These are phyloP conservation scores for Tolypocladium capitatum DNA, from an alignment of 2,329 filamentous ascomycete genomes.

Conservation along the genomic window DNA sequence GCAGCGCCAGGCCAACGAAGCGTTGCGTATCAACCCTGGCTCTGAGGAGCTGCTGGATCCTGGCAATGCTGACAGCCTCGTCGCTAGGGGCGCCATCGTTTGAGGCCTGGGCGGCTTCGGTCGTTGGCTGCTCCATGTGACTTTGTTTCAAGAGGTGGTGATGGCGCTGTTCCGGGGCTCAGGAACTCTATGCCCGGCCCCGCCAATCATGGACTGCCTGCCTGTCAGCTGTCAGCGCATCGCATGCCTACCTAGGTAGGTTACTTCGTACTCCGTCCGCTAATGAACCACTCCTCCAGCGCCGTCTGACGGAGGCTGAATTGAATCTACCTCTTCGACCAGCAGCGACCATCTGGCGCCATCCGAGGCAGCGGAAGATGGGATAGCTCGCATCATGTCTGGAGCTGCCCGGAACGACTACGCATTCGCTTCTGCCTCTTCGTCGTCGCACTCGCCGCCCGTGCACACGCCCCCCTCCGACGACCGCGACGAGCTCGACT, in stretches of 20 bases:
- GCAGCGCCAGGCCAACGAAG: slow-evolving; percentile 53
- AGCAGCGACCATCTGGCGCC: not conserved
- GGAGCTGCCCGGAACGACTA: slow-evolving; percentile 19
- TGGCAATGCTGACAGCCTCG: slow-evolving; percentile 20
- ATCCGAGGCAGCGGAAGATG: slow-evolving; percentile 14
- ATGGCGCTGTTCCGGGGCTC: not conserved
- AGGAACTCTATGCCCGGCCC: no score
- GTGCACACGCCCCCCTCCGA: slow-evolving; percentile 17
- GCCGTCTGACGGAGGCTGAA: no score
- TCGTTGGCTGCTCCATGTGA: not conserved
- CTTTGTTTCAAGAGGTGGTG: not conserved
- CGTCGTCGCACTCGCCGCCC: slow-evolving; percentile 16
- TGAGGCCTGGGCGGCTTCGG: not conserved
- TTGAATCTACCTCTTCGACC: not conserved
- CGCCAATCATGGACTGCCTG: no score
- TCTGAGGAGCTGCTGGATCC: slow-evolving; percentile 41
- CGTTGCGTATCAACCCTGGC: slow-evolving; percentile 53
- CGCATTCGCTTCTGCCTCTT: slow-evolving; percentile 22
- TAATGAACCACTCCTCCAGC: no score
- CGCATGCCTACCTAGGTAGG: no score
- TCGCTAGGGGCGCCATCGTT: slow-evolving; percentile 3
- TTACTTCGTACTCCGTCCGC: no score
- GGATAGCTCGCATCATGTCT: slow-evolving; percentile 28
- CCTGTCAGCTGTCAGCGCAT: no score
- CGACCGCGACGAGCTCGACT: slow-evolving; percentile 34